Evolutionary conservation across 78 protist genomes (phyloP).

Genomic region (Pelomyxa schiedti): DNA sequence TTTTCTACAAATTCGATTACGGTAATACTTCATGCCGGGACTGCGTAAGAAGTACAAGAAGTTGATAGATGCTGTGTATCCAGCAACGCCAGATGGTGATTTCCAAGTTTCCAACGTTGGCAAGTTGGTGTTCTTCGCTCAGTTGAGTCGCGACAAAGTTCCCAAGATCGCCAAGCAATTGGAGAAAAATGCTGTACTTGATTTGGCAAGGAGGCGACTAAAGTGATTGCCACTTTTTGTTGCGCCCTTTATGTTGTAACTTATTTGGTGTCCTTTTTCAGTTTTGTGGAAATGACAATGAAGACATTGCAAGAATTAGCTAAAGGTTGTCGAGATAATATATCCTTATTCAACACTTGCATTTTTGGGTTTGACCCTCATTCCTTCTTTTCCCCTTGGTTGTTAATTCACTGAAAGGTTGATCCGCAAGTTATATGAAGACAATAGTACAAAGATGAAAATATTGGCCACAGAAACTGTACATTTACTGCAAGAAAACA

Average conservation of each 20-base stretch:
- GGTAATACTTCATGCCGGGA: no score
- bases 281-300: background rate
- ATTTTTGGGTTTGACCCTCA: background rate
- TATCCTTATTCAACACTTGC: background rate
- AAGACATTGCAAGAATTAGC: background rate
- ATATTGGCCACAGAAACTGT: background rate
- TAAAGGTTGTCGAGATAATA: background rate
- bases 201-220: slow-evolving; percentile 17
- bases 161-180: slow-evolving; percentile 35
- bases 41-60: slow-evolving; percentile 46
- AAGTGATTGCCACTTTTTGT: background rate
- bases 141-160: slow-evolving; percentile 31
- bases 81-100: slow-evolving; percentile 17
- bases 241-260: background rate
- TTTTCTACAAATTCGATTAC: no score
- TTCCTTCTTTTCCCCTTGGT: background rate
- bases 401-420: background rate
- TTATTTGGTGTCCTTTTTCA: background rate
- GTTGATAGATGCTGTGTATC: slow-evolving; percentile 28
- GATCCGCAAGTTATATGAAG: background rate
- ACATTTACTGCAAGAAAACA: no score
- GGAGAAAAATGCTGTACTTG: slow-evolving; percentile 8
- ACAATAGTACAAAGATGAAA: background rate
- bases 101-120: slow-evolving; percentile 22
- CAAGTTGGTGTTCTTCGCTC: slow-evolving; percentile 30